Evolutionary conservation across 2,329 filamentous ascomycete genomes (phyloP), one percentile per base, ranked within the genome.

Genomic region (Fonsecaea multimorphosa): DNA sequence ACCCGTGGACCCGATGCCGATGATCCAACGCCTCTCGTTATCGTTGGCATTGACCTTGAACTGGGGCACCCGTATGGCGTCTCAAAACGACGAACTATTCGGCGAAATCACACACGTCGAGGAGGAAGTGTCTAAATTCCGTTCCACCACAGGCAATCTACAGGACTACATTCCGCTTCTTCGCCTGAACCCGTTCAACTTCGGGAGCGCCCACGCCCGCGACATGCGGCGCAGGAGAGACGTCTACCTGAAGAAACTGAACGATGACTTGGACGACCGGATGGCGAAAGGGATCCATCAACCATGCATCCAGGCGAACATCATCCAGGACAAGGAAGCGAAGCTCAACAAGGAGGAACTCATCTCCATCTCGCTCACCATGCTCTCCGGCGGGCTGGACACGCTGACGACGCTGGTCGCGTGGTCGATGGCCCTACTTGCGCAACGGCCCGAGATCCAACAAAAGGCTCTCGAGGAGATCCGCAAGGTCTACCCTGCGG

Each of bases 241-340:
- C 72, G 83, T 82, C 22, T 90, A 89, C 68, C 76, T 90, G 38
- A 83, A 78, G 0, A 79, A 77, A 8, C 75, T 90, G 22, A 89
- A 89, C 71, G 74, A 78, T 2, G 85, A 85, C 2, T 77, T 90
- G 6, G 86, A 89, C 63, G 82, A 86, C 24, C 80, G 85, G 0
- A 89, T 90, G 78, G 82, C 81, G 57, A 84, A 85, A 52, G 86
- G 86, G 0, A 86, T 79, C 0, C 82, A 89, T 72, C 83, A 84
- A 69, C 86, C 87, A 0, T 90, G 88, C 72, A 90, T 90, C 51
- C 87, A 89, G 67, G 87, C 86, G 3, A 90, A 89, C 67, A 83
- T 89, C 34, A 88, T 89, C 65, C 77, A 84, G 54, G 87, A 89
- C 69, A 83, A 86, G 69, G 87, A 89, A 40, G 84, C 86, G 0